Percentiles rank a stretch among this genome's conserved stretches.
Evolutionary conservation across 2,329 filamentous ascomycete species (phyloP).

Genomic region (Arachnomyces sp.): DNA sequence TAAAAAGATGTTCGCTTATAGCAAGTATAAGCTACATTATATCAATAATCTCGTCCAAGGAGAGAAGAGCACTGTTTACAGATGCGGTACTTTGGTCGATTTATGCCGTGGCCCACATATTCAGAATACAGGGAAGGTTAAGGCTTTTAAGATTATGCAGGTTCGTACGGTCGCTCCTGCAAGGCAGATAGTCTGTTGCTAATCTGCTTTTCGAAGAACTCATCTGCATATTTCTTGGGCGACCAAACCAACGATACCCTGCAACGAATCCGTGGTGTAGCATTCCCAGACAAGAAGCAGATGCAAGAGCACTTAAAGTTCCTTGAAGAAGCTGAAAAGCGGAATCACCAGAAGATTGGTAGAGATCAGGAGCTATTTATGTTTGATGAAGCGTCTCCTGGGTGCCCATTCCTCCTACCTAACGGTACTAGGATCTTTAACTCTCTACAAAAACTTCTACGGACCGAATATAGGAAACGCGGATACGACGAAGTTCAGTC

Average conservation of each 20-base stretch:
- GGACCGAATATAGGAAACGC: constrained; percentile 83
- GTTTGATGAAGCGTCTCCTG: constrained; percentile 90
- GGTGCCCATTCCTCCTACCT: constrained; percentile 84
- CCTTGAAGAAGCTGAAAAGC: constrained; percentile 94
- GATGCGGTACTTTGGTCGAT: constrained; percentile 89
- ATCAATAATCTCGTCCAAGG: constrained; percentile 92
- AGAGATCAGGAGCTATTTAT: constrained; percentile 96
- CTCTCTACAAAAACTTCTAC: constrained; percentile 70
- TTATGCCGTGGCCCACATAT: constrained; percentile 93
- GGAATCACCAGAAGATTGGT: constrained; percentile 89
- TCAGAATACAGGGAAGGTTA: constrained; percentile 85
- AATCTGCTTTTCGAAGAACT: constrained; percentile 51
- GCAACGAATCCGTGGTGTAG: constrained; percentile 93
- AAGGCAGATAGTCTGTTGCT: not conserved
- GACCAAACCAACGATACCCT: constrained; percentile 90
- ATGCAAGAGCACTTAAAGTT: constrained; percentile 92
- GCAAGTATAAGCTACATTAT: constrained; percentile 97
- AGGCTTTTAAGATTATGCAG: constrained; percentile 91
- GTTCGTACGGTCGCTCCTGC: constrained; percentile 22
- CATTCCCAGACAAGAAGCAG: constrained; percentile 93
- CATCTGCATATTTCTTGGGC: constrained; percentile 84
- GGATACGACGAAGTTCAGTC: constrained; percentile 93
- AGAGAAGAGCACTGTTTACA: constrained; percentile 87
- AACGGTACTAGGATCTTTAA: constrained; percentile 94
- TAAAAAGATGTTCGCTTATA: constrained; percentile 93